These are phyloP conservation scores for Phyllosticta citrichinensis DNA, from an alignment of 2,329 filamentous ascomycete species.

Conservation along the genomic window DNA sequence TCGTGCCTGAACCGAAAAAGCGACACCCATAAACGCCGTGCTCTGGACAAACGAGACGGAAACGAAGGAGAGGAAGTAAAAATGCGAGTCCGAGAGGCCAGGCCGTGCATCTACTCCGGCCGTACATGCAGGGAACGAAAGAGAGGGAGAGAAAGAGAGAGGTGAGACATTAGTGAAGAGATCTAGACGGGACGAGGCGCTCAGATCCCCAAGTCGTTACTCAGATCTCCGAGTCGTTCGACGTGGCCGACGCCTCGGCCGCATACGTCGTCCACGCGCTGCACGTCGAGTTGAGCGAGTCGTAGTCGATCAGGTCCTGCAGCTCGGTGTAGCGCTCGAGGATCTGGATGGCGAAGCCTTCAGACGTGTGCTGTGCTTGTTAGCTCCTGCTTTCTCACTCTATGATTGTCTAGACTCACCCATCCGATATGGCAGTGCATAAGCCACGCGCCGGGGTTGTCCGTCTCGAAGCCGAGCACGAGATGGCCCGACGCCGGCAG, in stretches of 20 bases:
- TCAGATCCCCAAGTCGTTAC: too few species aligned
- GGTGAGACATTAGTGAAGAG: background rate
- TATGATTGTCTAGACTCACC: background rate
- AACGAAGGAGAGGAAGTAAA: too few species aligned
- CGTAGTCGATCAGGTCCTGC: constrained; percentile 5
- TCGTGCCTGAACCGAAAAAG: too few species aligned
- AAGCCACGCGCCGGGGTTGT: constrained; percentile 39
- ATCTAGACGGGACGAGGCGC: too few species aligned
- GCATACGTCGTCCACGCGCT: constrained; percentile 6
- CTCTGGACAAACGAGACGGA: too few species aligned
- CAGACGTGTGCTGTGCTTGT: constrained; percentile 17
- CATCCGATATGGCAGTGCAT: constrained; percentile 10
- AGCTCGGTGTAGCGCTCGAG: constrained; percentile 33
- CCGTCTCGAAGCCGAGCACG: constrained; percentile 44
- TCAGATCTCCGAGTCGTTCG: constrained; percentile 6
- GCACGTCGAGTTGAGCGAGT: constrained; percentile 2
- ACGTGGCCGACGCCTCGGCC: background rate
- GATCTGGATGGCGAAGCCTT: constrained; percentile 43
- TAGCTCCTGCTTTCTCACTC: background rate
- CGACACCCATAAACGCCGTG: too few species aligned
- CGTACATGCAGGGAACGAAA: background rate
- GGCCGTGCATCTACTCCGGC: background rate
- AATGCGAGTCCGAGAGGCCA: too few species aligned
- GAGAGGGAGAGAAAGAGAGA: background rate
- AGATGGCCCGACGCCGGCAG: constrained; percentile 27